Evolutionary conservation across 305 asterid species (phyloP).

Genomic region (Coffea humblotiana): DNA sequence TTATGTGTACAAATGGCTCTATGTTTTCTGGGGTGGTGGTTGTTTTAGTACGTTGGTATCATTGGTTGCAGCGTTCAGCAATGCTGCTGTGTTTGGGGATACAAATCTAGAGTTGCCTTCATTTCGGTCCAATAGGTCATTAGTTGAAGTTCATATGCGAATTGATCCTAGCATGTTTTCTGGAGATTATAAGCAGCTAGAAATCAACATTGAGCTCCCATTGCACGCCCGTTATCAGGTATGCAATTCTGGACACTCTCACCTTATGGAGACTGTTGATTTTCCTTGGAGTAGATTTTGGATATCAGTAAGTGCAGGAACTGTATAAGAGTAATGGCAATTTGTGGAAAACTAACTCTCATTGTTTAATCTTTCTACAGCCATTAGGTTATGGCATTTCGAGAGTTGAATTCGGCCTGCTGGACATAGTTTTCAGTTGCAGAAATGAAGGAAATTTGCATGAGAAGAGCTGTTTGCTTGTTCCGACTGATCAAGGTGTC

Average conservation of each 20-base stretch:
- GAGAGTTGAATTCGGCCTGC: slow-evolving; percentile 52
- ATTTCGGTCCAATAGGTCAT: slow-evolving; percentile 65
- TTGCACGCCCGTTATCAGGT: slow-evolving; percentile 88
- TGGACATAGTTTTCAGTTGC: slow-evolving; percentile 54
- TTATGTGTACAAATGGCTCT: background rate
- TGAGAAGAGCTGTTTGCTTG: slow-evolving; percentile 35
- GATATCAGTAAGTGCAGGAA: background rate
- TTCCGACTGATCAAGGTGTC: slow-evolving; percentile 23
- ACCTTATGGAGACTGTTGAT: too few relatives aligned
- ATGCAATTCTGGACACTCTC: slow-evolving; percentile 18
- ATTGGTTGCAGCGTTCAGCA: slow-evolving; percentile 48
- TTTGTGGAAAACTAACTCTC: background rate
- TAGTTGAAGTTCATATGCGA: slow-evolving; percentile 69
- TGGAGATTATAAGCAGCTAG: slow-evolving; percentile 32
- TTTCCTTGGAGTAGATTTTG: too few relatives aligned
- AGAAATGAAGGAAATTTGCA: slow-evolving; percentile 22
- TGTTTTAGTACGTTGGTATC: background rate
- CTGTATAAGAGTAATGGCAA: background rate
- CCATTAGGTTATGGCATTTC: slow-evolving; percentile 63
- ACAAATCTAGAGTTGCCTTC: slow-evolving; percentile 81
- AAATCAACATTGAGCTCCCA: slow-evolving; percentile 55
- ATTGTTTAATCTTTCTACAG: slow-evolving; percentile 35
- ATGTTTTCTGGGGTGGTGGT: background rate
- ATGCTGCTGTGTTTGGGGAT: slow-evolving; percentile 86
- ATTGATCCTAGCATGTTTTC: slow-evolving; percentile 33